Evolutionary conservation across 2,329 filamentous ascomycete genomes (phyloP).

Genomic region (Ceratocystis cacaofunesta): DNA sequence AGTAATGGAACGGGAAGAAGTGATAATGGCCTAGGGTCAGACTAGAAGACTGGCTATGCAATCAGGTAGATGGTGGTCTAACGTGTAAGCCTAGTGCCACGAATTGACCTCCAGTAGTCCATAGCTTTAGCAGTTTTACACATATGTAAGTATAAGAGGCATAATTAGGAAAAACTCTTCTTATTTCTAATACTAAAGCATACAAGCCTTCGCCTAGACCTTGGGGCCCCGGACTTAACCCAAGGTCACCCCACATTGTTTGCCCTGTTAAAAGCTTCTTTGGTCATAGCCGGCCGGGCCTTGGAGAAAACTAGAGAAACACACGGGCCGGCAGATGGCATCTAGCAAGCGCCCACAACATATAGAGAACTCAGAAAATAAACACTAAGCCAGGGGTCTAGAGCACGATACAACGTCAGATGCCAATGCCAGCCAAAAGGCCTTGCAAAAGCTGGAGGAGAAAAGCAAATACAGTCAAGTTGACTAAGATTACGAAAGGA

Average conservation of each 20-base stretch:
- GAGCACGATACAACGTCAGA: not conserved
- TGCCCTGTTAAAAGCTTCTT: not conserved
- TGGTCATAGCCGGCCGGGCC: not conserved
- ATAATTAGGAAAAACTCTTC: too few relatives aligned
- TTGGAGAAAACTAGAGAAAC: not conserved
- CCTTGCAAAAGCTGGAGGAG: not conserved
- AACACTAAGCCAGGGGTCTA: not conserved
- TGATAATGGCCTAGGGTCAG: too few relatives aligned
- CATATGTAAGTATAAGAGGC: too few relatives aligned
- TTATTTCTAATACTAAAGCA: too few relatives aligned
- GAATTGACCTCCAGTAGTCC: too few relatives aligned
- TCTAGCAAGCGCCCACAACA: not conserved
- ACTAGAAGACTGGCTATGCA: too few relatives aligned
- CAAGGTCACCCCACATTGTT: not conserved
- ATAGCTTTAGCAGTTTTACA: too few relatives aligned
- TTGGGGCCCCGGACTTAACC: not conserved
- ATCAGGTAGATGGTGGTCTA: too few relatives aligned
- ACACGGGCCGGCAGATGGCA: not conserved
- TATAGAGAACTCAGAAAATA: not conserved
- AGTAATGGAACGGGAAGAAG: too few relatives aligned
- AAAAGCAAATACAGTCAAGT: not conserved
- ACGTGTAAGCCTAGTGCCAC: too few relatives aligned
- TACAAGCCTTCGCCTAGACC: not conserved
- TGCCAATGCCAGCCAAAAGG: not conserved
- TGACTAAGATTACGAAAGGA: not conserved